Conservation (phyloP, 768 basidiomycete genomes). For the Boletus rubropictus region DNA sequence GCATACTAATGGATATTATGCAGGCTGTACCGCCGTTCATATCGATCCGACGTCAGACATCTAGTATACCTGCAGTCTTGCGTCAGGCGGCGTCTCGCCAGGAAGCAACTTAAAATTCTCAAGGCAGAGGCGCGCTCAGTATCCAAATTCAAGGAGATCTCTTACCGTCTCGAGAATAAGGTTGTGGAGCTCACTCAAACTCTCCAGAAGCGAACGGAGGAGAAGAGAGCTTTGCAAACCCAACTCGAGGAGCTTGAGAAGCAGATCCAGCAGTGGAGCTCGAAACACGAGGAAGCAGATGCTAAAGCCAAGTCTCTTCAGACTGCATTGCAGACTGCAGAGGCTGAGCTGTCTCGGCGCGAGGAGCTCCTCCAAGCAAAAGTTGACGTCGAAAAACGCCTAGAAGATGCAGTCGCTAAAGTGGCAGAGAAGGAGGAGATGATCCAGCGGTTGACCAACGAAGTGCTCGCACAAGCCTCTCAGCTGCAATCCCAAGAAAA, state of each 20-base stretch:
- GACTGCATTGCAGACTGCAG: slow-evolving; percentile 59
- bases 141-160: slow-evolving; percentile 97
- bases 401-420: slow-evolving; percentile 73
- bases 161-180: slow-evolving; percentile 96
- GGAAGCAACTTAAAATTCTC: slow-evolving; percentile 77
- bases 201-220: slow-evolving; percentile 82
- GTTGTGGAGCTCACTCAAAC: slow-evolving; percentile 96
- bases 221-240: slow-evolving; percentile 82
- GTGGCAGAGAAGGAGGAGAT: slow-evolving; percentile 77
- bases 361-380: slow-evolving; percentile 74
- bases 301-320: slow-evolving; percentile 67
- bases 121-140: slow-evolving; percentile 93
- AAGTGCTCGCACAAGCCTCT: slow-evolving; percentile 64
- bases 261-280: slow-evolving; percentile 79
- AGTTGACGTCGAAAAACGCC: slow-evolving; percentile 67
- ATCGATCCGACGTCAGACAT: slow-evolving; percentile 56
- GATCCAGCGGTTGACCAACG: slow-evolving; percentile 76
- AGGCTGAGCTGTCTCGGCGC: slow-evolving; percentile 63
- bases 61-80: slow-evolving; percentile 90
- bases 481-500: slow-evolving; percentile 77
- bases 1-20: slow-evolving; percentile 5
- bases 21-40: slow-evolving; percentile 51
- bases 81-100: slow-evolving; percentile 81
- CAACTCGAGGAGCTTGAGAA: slow-evolving; percentile 75
- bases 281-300: slow-evolving; percentile 85